Base-by-base conservation (phyloP, 2,329 filamentous ascomycete genomes). In the Nemania bipapillata region DNA sequence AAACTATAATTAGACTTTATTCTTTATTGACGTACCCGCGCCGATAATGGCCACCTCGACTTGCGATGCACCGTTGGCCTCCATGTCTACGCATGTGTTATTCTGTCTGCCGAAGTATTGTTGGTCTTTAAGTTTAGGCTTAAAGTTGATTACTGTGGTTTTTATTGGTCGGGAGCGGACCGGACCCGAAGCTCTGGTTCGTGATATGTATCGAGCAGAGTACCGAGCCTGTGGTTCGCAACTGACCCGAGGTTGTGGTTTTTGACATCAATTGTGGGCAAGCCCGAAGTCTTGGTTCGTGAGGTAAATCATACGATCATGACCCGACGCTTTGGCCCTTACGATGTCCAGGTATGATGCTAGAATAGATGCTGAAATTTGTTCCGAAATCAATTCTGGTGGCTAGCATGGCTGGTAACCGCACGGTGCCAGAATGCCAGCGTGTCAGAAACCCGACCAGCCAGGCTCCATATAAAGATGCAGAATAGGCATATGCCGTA, bases 1-100 rank as follows among this genome's bases (percentile, higher is more conserved):
- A 17, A 6, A 9, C 22, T 26, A 9, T 26, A 26, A 50, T 30
- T 24, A n/a, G 17, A 9, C 24, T 17, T 28, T 40, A 20, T 68
- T 50, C 47, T 32, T 28, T 40, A 20, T 68, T 50, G 47, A 55
- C 62, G 68, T 65, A 73, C 73, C 73, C 65, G 73, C 73, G 54
- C 73, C 73, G 52, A 75, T 73, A 40, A 75, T 74, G 57, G 69
- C 73, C 24, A 71, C 73, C 15, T 74, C 70, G n/a, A 74, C 70
- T 45, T 47, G 59, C 17, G 69, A 64, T 30, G 32, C 55, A 35
- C 9, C 42, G 42, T 32, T 47, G 20, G 12, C 49, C 61, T 40
- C 59, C 68, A 68, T 70, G 47, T 32, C 26, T 60, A 49, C 30
- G 45, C 17, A 53, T 63, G 30, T 11, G 37, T 45, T 17, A 35